Conservation (phyloP, 2,329 filamentous ascomycete genomes). For the Alternaria metachromatica region DNA sequence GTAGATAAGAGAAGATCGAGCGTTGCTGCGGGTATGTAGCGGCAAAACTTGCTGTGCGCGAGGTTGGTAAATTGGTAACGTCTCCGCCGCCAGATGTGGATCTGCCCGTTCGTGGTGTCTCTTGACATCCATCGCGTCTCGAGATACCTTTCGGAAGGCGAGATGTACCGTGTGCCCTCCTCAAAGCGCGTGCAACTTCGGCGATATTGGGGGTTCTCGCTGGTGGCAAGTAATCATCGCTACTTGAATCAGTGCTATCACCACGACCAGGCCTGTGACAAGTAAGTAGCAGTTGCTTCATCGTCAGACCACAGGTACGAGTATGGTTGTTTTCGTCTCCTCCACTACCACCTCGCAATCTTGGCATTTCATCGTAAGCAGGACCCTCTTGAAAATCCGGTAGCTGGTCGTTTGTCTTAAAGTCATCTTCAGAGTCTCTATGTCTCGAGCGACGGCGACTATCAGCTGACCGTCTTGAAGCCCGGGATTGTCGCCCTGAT, state of each 20-base stretch:
- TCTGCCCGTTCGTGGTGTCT: neutral
- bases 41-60: neutral
- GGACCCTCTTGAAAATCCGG: conserved; percentile 11
- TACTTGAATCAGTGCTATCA: neutral
- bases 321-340: neutral
- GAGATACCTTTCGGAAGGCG: neutral
- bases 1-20: neutral
- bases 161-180: neutral
- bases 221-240: neutral
- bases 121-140: neutral
- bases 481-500: neutral
- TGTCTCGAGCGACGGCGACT: neutral
- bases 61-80: neutral
- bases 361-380: neutral
- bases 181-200: neutral
- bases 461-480: neutral
- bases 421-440: neutral
- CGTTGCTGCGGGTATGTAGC: neutral
- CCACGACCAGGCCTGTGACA: neutral
- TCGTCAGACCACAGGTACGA: neutral
- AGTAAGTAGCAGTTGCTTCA: conserved; percentile 8
- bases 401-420: neutral
- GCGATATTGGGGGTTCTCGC: neutral
- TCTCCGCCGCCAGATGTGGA: neutral
- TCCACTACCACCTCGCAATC: conserved; percentile 17